A percentile compares a stretch with the other conserved stretches of the same genome.
These are phyloP conservation scores for Adansonia grandidieri DNA, from an alignment of 441 rosid species.

Conservation along the genomic window DNA sequence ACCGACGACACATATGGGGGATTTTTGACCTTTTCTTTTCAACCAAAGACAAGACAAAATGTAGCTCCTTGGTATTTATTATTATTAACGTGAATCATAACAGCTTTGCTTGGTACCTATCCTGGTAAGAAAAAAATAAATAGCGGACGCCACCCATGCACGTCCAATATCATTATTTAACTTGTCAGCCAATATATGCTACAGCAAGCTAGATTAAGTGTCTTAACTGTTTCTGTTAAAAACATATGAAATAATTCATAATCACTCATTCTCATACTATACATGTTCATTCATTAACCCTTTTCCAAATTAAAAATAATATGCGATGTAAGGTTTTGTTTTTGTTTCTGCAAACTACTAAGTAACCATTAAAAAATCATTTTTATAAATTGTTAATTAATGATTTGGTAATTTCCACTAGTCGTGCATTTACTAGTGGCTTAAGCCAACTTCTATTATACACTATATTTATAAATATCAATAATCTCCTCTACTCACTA, in stretches of 20 bases:
- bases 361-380: background rate
- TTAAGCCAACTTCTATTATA: background rate
- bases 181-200: too few relatives aligned
- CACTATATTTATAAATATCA: background rate
- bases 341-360: background rate
- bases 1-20: constrained; percentile 13
- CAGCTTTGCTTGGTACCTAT: background rate
- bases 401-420: background rate
- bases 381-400: background rate
- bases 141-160: too few relatives aligned
- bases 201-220: too few relatives aligned
- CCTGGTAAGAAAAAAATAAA: too few relatives aligned
- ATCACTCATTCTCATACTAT: too few relatives aligned
- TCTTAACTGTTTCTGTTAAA: too few relatives aligned
- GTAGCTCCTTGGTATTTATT: background rate
- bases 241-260: too few relatives aligned
- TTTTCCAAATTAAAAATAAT: too few relatives aligned
- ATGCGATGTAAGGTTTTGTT: too few relatives aligned
- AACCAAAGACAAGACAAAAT: background rate
- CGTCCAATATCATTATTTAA: too few relatives aligned
- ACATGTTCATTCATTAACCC: too few relatives aligned
- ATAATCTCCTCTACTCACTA: background rate
- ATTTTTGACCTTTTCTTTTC: constrained; percentile 32
- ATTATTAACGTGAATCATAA: background rate
- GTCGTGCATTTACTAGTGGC: too few relatives aligned